phyloP scores from a whole-genome alignment of 345 rosid genomes.

The Clarkia xantiana region DNA sequence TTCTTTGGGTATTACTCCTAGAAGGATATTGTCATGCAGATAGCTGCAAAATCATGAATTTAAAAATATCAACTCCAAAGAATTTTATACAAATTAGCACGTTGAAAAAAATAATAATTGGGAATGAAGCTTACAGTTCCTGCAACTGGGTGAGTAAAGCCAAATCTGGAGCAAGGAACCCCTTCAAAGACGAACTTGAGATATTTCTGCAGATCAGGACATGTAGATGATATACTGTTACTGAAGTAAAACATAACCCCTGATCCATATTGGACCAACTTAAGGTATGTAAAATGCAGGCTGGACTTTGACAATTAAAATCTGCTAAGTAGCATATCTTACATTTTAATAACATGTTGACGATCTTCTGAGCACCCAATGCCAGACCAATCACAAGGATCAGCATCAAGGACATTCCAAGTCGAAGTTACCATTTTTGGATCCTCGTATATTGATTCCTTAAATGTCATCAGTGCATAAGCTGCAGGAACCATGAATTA shows the following conservation, averaged over 20 bases:
- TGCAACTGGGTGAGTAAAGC: constrained; percentile 53
- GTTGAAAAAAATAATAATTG: not conserved
- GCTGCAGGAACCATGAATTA: constrained; percentile 19
- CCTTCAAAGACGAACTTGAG: constrained; percentile 49
- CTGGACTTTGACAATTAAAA: too few species aligned
- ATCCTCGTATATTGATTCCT: constrained; percentile 84
- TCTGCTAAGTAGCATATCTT: constrained; percentile 13
- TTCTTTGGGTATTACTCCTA: constrained; percentile 81
- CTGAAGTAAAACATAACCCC: too few species aligned
- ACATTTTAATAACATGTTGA: constrained; percentile 79
- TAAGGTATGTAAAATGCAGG: too few species aligned
- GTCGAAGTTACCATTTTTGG: constrained; percentile 58
- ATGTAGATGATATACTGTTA: too few species aligned
- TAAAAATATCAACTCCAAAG: constrained; percentile 6
- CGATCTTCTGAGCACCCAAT: constrained; percentile 37
- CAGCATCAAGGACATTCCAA: constrained; percentile 68
- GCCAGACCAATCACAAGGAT: constrained; percentile 87
- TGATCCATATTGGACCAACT: too few species aligned
- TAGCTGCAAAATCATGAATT: constrained; percentile 35
- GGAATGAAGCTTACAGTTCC: constrained; percentile 45
- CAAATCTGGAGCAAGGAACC: constrained; percentile 78
- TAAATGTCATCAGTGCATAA: constrained; percentile 58
- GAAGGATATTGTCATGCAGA: constrained; percentile 52
- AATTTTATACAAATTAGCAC: not conserved
- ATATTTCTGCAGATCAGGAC: constrained; percentile 46